A percentile compares a stretch with the other conserved stretches of the same genome.
These are phyloP conservation scores for Strobilomyces confusus DNA, from an alignment of 768 basidiomycete species.

Conservation along the genomic window DNA sequence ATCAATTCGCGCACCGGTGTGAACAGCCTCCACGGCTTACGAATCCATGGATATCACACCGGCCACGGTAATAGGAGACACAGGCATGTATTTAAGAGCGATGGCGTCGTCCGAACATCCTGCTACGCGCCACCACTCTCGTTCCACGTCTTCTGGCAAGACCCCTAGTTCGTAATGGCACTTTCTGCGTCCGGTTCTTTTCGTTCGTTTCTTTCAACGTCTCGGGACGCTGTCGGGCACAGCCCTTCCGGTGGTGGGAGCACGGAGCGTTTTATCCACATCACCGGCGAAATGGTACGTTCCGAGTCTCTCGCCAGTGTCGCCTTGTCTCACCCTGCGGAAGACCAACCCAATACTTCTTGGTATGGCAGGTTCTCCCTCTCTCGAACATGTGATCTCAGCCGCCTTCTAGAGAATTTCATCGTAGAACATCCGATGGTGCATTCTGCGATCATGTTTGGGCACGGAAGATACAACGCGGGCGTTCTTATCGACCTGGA, in stretches of 20 bases:
- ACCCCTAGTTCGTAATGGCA: constrained; percentile 4
- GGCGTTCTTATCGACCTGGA: constrained; percentile 17
- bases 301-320: neutral
- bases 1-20: neutral
- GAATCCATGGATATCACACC: neutral
- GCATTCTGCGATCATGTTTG: constrained; percentile 20
- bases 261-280: constrained; percentile 7
- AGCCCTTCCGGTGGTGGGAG: neutral
- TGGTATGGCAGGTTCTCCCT: constrained; percentile 6
- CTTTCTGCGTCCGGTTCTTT: neutral
- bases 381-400: neutral
- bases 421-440: constrained; percentile 14
- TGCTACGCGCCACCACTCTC: neutral
- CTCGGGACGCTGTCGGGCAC: neutral
- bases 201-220: neutral
- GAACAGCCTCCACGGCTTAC: neutral
- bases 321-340: neutral
- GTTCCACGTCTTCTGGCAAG: constrained; percentile 11
- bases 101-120: neutral
- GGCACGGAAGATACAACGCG: constrained; percentile 17
- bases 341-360: constrained; percentile 17
- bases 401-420: constrained; percentile 8
- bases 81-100: neutral
- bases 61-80: neutral
- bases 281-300: constrained; percentile 20